Evolutionary conservation across 306 rosid species (phyloP).

Genomic region (Acmispon strigosus): DNA sequence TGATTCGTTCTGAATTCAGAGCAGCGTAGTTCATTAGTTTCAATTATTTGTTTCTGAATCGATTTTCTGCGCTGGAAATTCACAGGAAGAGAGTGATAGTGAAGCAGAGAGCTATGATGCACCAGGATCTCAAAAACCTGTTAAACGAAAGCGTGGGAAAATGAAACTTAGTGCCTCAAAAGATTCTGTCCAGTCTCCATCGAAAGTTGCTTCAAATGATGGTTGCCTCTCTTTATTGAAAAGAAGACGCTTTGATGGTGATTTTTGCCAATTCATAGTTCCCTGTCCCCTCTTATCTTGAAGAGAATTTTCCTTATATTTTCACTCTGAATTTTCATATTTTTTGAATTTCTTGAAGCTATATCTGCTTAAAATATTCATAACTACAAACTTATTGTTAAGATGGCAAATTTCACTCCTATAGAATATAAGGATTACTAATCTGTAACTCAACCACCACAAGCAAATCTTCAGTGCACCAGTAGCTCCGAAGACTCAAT

Average conservation of each 20-base stretch:
- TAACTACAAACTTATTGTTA: background rate
- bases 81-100: constrained; percentile 66
- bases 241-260: constrained; percentile 56
- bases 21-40: background rate
- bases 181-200: constrained; percentile 40
- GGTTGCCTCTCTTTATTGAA: constrained; percentile 61
- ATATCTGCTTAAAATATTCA: background rate
- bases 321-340: background rate
- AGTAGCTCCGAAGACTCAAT: no score
- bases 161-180: constrained; percentile 36
- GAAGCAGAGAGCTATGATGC: constrained; percentile 65
- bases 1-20: background rate
- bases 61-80: constrained; percentile 19
- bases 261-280: background rate
- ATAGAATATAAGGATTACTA: background rate
- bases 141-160: constrained; percentile 49
- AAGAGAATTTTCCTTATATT: background rate
- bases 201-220: constrained; percentile 35
- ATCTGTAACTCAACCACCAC: background rate
- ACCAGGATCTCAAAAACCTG: constrained; percentile 35
- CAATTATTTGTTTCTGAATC: constrained; percentile 7
- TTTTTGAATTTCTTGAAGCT: background rate
- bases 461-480: no score
- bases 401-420: background rate
- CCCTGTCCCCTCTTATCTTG: background rate